Percentiles rank a stretch among this genome's conserved stretches.
Evolutionary conservation across 331 rosid genomes (phyloP).

Genomic region (Erythrophleum ivorense): DNA sequence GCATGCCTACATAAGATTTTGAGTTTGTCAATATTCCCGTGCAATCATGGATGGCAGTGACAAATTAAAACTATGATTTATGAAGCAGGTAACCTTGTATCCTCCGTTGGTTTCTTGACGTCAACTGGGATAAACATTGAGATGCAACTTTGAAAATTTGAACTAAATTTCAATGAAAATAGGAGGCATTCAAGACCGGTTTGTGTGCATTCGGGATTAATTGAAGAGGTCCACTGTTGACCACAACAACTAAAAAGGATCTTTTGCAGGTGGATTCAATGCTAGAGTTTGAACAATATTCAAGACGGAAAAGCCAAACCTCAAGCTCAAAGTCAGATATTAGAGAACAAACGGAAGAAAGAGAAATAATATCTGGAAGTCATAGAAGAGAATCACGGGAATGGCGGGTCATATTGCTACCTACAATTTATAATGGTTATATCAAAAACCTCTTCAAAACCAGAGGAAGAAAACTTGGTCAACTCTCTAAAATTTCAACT

Average conservation of each 20-base stretch:
- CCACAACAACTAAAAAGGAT: conserved; percentile 9
- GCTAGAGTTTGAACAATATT: conserved; percentile 14
- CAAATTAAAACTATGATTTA: neutral
- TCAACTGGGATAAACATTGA: neutral
- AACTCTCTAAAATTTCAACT: conserved; percentile 35
- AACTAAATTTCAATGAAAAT: neutral
- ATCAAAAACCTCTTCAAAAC: conserved; percentile 44
- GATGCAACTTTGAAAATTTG: neutral
- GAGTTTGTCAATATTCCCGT: conserved; percentile 34
- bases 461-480: conserved; percentile 9
- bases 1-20: conserved; percentile 13
- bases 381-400: conserved; percentile 19
- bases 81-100: neutral
- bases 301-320: conserved; percentile 21
- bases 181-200: neutral
- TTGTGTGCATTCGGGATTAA: neutral
- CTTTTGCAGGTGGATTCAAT: conserved; percentile 6
- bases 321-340: conserved; percentile 1
- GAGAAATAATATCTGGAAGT: conserved; percentile 18
- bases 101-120: neutral
- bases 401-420: conserved; percentile 19
- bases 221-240: neutral
- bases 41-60: conserved; percentile 1
- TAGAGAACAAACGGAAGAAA: conserved; percentile 2
- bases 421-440: conserved; percentile 42